phyloP scores from a whole-genome alignment of 23 red algal species.

The Gracilariopsis chorda region DNA sequence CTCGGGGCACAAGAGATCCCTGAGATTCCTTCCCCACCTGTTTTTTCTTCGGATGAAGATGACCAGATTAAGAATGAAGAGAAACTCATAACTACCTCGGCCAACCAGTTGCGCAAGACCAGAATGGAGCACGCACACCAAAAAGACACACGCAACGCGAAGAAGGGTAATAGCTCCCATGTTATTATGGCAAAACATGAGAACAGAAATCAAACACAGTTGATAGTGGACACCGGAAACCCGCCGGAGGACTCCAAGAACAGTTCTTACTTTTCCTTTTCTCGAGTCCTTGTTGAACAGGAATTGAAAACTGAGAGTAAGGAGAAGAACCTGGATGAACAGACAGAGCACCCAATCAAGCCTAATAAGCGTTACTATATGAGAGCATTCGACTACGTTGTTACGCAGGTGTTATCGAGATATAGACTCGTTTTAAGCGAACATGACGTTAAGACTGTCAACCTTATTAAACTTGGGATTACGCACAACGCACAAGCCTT shows the following conservation, averaged over 20 bases:
- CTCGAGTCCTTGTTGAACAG: background rate
- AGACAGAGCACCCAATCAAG: background rate
- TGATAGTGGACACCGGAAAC: background rate
- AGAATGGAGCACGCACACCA: no score
- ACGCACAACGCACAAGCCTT: constrained; percentile 23
- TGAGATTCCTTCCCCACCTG: background rate
- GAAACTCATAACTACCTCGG: no score
- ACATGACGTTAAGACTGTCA: constrained; percentile 10
- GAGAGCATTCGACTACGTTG: constrained; percentile 50
- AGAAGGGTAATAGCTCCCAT: no score
- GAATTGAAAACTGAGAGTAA: background rate
- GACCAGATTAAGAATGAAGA: no score
- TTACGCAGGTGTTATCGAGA: constrained; percentile 16
- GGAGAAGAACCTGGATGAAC: background rate
- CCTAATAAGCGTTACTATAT: constrained; percentile 14
- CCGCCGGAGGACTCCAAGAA: background rate
- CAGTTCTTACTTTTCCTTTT: constrained; percentile 19
- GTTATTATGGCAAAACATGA: no score
- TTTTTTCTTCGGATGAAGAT: constrained; percentile 18
- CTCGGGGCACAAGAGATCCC: background rate
- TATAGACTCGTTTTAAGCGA: constrained; percentile 8
- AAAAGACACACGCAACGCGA: no score
- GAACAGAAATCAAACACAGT: background rate
- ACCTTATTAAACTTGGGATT: constrained; percentile 7
- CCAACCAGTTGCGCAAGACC: no score